These are phyloP conservation scores for Russula sp. DNA, from an alignment of 768 basidiomycete species.

Conservation along the genomic window DNA sequence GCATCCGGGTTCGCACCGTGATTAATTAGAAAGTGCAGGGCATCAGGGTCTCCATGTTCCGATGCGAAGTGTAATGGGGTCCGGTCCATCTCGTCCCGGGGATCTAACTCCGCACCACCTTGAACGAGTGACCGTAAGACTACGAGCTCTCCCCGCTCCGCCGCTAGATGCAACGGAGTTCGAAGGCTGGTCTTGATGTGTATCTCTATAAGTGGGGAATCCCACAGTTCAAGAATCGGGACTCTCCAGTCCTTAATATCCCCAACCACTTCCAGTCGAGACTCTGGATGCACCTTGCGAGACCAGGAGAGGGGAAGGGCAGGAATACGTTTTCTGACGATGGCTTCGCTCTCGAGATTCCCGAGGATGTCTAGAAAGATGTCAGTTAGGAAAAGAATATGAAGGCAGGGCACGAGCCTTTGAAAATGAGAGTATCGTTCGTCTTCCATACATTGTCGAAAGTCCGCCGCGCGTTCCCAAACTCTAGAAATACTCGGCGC, in stretches of 20 bases:
- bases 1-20: neutral
- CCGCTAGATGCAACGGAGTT: no score
- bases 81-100: no score
- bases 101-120: no score
- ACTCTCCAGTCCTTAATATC: neutral
- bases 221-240: neutral
- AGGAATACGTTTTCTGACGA: neutral
- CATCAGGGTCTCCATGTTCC: neutral
- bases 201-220: neutral
- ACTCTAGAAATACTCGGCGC: slow-evolving; percentile 8
- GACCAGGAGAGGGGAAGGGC: neutral
- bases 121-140: no score
- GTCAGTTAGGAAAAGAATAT: neutral
- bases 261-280: neutral
- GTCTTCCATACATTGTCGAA: slow-evolving; percentile 12
- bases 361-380: neutral
- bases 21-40: neutral
- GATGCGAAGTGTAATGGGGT: neutral
- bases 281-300: neutral
- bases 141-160: no score
- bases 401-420: neutral
- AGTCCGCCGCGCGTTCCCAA: neutral
- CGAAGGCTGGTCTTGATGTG: neutral
- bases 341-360: neutral
- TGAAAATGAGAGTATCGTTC: slow-evolving; percentile 10